These are phyloP conservation scores for Mentha longifolia DNA, from an alignment of 257 asterid genomes.

Conservation along the genomic window DNA sequence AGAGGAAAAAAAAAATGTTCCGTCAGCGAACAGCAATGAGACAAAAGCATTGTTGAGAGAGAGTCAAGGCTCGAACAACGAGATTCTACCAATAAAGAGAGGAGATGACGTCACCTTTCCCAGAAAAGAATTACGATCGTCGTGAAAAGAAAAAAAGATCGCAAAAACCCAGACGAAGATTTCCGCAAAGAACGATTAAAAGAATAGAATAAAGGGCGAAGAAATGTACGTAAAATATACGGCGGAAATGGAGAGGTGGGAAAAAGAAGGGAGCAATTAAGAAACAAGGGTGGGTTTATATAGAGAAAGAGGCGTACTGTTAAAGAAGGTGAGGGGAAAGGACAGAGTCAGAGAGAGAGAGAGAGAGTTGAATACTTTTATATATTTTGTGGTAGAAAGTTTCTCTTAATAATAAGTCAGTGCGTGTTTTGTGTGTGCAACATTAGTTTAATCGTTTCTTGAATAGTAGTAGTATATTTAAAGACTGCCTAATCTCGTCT, in stretches of 20 bases:
- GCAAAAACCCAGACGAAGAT: conserved; percentile 25
- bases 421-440: conserved; percentile 15
- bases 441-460: neutral
- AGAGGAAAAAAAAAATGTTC: too few species aligned
- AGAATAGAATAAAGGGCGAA: neutral
- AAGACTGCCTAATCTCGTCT: too few species aligned
- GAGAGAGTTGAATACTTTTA: neutral
- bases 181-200: conserved; percentile 17
- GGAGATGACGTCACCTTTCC: conserved; percentile 48
- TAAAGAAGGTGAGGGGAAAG: conserved; percentile 31
- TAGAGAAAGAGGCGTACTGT: conserved; percentile 26
- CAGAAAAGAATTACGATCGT: conserved; percentile 10
- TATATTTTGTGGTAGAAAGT: neutral
- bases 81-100: conserved; percentile 27
- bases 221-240: neutral
- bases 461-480: too few species aligned
- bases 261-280: neutral
- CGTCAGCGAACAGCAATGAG: conserved; percentile 38
- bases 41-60: conserved; percentile 33
- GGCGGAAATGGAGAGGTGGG: conserved; percentile 18
- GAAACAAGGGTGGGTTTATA: conserved; percentile 20
- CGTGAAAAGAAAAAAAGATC: conserved; percentile 8
- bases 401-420: neutral
- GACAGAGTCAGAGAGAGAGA: too few species aligned
- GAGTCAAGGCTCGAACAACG: conserved; percentile 49